Conservation (phyloP, 192 early-diverging fungal genomes). For the Coemansia aciculifera region DNA sequence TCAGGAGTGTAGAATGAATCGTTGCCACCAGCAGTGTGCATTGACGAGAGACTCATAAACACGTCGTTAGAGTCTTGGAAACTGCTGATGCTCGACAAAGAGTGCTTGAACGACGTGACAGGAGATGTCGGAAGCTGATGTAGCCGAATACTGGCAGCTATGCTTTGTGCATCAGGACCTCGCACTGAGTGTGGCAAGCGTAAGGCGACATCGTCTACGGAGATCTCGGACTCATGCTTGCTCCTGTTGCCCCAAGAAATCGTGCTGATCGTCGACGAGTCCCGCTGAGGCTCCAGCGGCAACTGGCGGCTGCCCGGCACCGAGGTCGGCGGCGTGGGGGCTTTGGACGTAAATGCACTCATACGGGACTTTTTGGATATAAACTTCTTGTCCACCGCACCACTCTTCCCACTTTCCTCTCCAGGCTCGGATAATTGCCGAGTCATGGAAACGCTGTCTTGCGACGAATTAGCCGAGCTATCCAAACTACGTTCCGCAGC, state of each 20-base stretch:
- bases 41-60: conserved; percentile 28
- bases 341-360: conserved; percentile 40
- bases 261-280: conserved; percentile 45
- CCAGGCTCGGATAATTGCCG: background rate
- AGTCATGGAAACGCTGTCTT: background rate
- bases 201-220: background rate
- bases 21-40: conserved; percentile 19
- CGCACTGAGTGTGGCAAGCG: background rate
- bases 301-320: background rate
- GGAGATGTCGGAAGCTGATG: background rate
- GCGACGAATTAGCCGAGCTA: conserved; percentile 7
- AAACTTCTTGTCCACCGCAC: background rate
- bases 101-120: conserved; percentile 34
- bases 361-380: conserved; percentile 22
- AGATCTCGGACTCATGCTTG: conserved; percentile 24
- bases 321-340: background rate
- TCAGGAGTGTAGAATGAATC: conserved; percentile 50
- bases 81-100: conserved; percentile 19
- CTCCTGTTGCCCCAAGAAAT: conserved; percentile 20
- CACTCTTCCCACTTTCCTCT: background rate
- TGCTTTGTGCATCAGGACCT: background rate
- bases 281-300: conserved; percentile 18
- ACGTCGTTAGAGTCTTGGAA: conserved; percentile 27
- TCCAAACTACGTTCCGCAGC: background rate
- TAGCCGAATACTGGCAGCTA: background rate